Percentiles rank a stretch among this genome's conserved stretches.
These are phyloP conservation scores for Tephrocybe sp. DNA, from an alignment of 768 basidiomycete species.

Conservation along the genomic window DNA sequence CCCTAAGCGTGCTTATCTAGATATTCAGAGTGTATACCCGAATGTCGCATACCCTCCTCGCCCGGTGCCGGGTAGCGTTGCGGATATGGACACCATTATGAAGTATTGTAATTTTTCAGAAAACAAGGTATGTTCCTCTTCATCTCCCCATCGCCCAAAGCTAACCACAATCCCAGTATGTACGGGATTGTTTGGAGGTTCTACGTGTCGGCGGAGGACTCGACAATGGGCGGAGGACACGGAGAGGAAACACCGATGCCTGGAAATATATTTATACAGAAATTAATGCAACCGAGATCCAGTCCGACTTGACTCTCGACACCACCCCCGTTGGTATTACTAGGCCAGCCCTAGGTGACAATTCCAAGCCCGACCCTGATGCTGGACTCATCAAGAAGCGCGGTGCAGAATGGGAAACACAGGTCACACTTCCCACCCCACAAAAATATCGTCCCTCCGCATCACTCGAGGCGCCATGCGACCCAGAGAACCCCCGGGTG, in stretches of 20 bases:
- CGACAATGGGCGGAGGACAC: constrained; percentile 71
- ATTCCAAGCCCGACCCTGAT: constrained; percentile 42
- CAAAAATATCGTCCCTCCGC: constrained; percentile 43
- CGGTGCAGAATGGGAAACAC: constrained; percentile 57
- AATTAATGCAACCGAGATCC: constrained; percentile 27
- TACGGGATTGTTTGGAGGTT: constrained; percentile 93
- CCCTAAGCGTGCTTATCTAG: constrained; percentile 73
- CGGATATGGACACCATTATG: constrained; percentile 87
- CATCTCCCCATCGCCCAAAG: constrained; percentile 6
- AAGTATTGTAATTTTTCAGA: constrained; percentile 82
- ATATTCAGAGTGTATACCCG: constrained; percentile 58
- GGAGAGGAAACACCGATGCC: constrained; percentile 70
- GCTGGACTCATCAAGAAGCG: constrained; percentile 58
- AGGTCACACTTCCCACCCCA: constrained; percentile 47
- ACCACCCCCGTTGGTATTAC: constrained; percentile 23
- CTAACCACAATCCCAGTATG: constrained; percentile 70
- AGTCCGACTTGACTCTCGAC: constrained; percentile 18
- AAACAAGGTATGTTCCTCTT: constrained; percentile 49
- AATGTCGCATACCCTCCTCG: constrained; percentile 81
- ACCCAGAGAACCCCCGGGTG: constrained; percentile 72
- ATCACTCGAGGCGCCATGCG: constrained; percentile 55
- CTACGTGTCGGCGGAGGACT: constrained; percentile 83
- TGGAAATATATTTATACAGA: constrained; percentile 79
- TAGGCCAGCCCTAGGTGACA: constrained; percentile 23
- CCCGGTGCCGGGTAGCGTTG: constrained; percentile 77